These are phyloP conservation scores for cucumber (Cucumis sativus) DNA, from an alignment of 306 rosid genomes.

Conservation along the genomic window Cucumber_9930_V3 NC_026657.2:10148501-10149000, in stretches of 20 bases:
- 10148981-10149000: constrained; percentile 28
- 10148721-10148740: constrained; percentile 36
- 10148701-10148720: constrained; percentile 34
- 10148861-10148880: constrained; percentile 39
- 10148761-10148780: constrained; percentile 36
- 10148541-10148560: constrained; percentile 35
- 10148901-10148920: constrained; percentile 42
- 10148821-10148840: constrained; percentile 36
- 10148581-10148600: constrained; percentile 64
- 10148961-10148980: too few species aligned
- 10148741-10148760: constrained; percentile 37
- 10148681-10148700: constrained; percentile 26
- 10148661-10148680: constrained; percentile 27
- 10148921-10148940: background rate
- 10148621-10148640: constrained; percentile 40
- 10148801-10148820: constrained; percentile 51
- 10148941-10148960: background rate
- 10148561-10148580: constrained; percentile 45
- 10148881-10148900: constrained; percentile 60
- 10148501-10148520: constrained; percentile 51
- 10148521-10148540: constrained; percentile 49
- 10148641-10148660: constrained; percentile 42
- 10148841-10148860: constrained; percentile 23
- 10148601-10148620: constrained; percentile 62
- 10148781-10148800: constrained; percentile 26